Conservation (phyloP, 257 asterid species). For the Asclepias syriaca region DNA sequence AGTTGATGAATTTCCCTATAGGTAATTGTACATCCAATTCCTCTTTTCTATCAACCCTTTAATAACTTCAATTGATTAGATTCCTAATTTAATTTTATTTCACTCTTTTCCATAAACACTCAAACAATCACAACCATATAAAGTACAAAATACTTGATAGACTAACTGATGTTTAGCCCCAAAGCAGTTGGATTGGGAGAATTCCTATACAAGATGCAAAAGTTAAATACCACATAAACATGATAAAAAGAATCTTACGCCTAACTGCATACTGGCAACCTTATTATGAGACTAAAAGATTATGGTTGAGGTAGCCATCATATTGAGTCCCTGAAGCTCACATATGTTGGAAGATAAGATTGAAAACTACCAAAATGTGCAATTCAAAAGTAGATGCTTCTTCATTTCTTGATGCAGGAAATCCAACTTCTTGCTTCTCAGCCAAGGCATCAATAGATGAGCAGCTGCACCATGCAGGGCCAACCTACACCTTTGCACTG, state of each 20-base stretch:
- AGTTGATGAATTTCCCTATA: conserved; percentile 34
- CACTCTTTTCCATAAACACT: neutral
- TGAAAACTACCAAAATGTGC: neutral
- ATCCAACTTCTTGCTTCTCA: conserved; percentile 31
- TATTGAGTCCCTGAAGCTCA: neutral
- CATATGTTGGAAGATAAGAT: neutral
- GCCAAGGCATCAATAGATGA: conserved; percentile 35
- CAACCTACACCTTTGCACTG: conserved; percentile 27
- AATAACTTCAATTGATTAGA: neutral
- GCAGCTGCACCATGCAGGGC: conserved; percentile 36
- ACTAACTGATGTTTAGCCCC: neutral
- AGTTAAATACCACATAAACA: conserved; percentile 1
- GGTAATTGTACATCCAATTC: conserved; percentile 37
- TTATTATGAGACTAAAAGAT: neutral
- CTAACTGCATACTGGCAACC: neutral
- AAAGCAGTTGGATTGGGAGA: neutral
- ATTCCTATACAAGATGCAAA: neutral
- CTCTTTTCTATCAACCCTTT: neutral
- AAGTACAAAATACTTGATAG: neutral
- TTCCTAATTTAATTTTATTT: conserved; percentile 4
- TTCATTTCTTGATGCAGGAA: conserved; percentile 41
- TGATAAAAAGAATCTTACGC: conserved; percentile 1
- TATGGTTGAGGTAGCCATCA: neutral
- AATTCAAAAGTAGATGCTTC: neutral
- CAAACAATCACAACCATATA: neutral